Evolutionary conservation across 2,329 filamentous ascomycete species (phyloP).

Genomic region (Neospermospora avenae): DNA sequence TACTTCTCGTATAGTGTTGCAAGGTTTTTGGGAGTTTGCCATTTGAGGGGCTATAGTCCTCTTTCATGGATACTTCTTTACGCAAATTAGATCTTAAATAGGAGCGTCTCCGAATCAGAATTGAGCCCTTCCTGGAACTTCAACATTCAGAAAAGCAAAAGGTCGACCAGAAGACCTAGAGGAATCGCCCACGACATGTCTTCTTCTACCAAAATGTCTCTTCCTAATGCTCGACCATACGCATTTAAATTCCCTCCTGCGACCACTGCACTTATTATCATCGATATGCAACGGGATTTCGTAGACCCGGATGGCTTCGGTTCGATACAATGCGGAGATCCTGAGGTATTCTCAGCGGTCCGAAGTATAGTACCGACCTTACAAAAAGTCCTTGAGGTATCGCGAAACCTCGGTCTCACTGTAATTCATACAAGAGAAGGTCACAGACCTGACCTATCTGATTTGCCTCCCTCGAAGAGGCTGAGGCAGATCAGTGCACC

Average conservation of each 20-base stretch:
- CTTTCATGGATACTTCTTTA: background rate
- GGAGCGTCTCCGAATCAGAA: no score
- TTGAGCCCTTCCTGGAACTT: background rate
- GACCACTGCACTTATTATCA: slow-evolving; percentile 49
- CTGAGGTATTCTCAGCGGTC: slow-evolving; percentile 40
- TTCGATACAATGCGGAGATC: slow-evolving; percentile 46
- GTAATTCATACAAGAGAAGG: slow-evolving; percentile 52
- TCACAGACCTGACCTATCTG: slow-evolving; percentile 53
- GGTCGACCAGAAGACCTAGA: background rate
- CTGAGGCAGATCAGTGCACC: slow-evolving; percentile 46
- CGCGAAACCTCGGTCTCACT: slow-evolving; percentile 40
- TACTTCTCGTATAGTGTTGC: no score
- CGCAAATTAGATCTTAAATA: background rate
- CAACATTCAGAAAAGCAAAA: background rate
- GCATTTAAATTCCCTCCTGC: slow-evolving; percentile 44
- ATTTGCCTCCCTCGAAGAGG: slow-evolving; percentile 51
- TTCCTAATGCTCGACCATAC: slow-evolving; percentile 42
- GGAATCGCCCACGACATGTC: slow-evolving; percentile 15
- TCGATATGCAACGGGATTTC: slow-evolving; percentile 55
- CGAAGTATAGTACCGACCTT: slow-evolving; percentile 45
- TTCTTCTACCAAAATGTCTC: slow-evolving; percentile 20
- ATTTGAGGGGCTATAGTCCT: no score
- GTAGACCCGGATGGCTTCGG: slow-evolving; percentile 49
- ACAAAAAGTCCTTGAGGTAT: slow-evolving; percentile 41
- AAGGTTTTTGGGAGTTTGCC: no score